A percentile compares a stretch with the other conserved stretches of the same genome.
phyloP scores from a whole-genome alignment of 2,329 filamentous ascomycete genomes.

The Diaporthe citri region DNA sequence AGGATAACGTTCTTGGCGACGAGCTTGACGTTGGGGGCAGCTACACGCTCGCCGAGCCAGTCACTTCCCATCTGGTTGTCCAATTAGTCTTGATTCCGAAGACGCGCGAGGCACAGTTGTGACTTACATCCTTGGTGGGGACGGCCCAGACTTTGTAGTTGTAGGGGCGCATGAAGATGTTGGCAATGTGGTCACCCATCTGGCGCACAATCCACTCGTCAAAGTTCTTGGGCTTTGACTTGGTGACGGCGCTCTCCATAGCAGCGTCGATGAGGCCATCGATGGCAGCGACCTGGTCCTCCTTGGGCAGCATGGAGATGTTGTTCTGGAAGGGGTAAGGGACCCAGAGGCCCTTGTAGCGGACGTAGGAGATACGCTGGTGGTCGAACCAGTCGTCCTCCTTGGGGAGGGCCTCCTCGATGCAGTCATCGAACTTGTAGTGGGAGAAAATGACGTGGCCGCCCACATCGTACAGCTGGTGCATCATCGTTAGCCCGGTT shows the following conservation, averaged over 20 bases:
- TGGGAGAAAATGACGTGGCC: slow-evolving; percentile 99
- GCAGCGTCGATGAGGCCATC: slow-evolving; percentile 97
- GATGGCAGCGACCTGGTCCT: slow-evolving; percentile 94
- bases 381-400: slow-evolving; percentile 97
- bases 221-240: slow-evolving; percentile 94
- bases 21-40: slow-evolving; percentile 93
- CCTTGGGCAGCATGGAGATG: slow-evolving; percentile 97
- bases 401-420: slow-evolving; percentile 95
- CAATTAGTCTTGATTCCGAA: slow-evolving; percentile 18
- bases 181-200: slow-evolving; percentile 88
- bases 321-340: slow-evolving; percentile 99
- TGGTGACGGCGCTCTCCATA: slow-evolving; percentile 85
- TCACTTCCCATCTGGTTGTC: slow-evolving; percentile 90
- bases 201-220: slow-evolving; percentile 98
- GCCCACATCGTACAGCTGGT: slow-evolving; percentile 95
- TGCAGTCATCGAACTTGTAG: slow-evolving; percentile 99
- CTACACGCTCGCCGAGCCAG: slow-evolving; percentile 99
- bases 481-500: slow-evolving; percentile 4
- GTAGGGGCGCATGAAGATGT: slow-evolving; percentile 99
- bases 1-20: slow-evolving; percentile 95
- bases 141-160: slow-evolving; percentile 99
- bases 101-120: background rate
- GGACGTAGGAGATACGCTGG: slow-evolving; percentile 98
- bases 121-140: slow-evolving; percentile 89
- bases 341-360: slow-evolving; percentile 96